Evolutionary conservation across 257 asterid genomes (phyloP), one percentile per base, ranked within the genome.

Genomic region (Nicotiana sylvestris): DNA sequence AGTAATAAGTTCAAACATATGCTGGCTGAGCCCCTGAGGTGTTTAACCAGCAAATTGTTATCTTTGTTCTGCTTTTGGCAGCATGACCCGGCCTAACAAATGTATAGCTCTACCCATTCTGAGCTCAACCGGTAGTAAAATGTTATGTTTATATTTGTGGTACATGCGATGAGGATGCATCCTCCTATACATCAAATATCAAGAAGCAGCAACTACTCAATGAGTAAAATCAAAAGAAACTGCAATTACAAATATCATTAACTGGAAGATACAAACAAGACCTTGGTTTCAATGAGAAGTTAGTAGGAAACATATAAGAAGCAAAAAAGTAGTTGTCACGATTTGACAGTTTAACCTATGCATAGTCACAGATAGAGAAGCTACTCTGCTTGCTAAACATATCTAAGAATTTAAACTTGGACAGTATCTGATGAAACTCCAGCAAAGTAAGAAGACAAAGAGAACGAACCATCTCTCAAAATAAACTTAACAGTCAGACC

Each of bases 361-460:
- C 33, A 61, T 25, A 61, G 67, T 61, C 67, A 61, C 67, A 13
- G 67, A 61, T 25, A 25, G 67, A 61, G 33, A 25, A 25, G 32
- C 33, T 9, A 61, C 4, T 21, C 67, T 21, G 33, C 33, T 21
- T 25, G 77, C 57, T 69, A 69, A 69, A 25, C 55, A 39, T 5
- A 11, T 21, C 33, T 39, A 69, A 39, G 57, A 69, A 69, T 69
- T 69, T 69, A 69, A 69, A 39, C 57, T n/a, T 4, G 58, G n/a
- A 39, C 57, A 69, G 57, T 12, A 69, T n/a, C 78, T 69, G 78
- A 69, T 53, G 78, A 37, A 49, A 74, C 62, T 49, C 62, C 62
- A 74, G 25, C 25, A 49, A 25, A 46, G 27, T 46, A 72, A 27
- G 3, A 46, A 46, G 61, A 46, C 25, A 72, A 15, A 43, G n/a